phyloP scores from a whole-genome alignment of 1,139 yeast species.

The Debaryomyces robertsiae region DNA sequence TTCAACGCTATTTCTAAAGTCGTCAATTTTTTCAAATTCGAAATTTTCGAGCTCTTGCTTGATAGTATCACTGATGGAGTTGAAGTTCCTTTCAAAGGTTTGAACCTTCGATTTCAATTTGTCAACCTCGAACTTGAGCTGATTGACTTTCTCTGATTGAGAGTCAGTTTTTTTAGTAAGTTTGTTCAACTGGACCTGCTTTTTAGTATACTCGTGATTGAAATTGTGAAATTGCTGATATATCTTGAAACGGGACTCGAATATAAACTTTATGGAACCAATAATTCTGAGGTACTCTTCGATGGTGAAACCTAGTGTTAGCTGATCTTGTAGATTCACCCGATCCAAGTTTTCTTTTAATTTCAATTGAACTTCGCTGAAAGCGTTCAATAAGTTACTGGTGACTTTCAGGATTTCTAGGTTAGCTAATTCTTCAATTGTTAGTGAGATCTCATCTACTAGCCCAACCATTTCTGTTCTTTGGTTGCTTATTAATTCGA shows the following conservation, averaged over 20 bases:
- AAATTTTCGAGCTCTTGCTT: slow-evolving; percentile 68
- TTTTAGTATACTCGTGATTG: slow-evolving; percentile 46
- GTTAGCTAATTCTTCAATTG: slow-evolving; percentile 71
- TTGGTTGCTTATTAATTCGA: slow-evolving; percentile 76
- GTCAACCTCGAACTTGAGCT: slow-evolving; percentile 58
- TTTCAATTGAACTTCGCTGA: slow-evolving; percentile 71
- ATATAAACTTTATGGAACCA: slow-evolving; percentile 72
- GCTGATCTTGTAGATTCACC: slow-evolving; percentile 79
- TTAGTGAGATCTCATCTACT: slow-evolving; percentile 48
- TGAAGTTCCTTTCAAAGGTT: slow-evolving; percentile 60
- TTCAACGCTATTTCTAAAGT: slow-evolving; percentile 88
- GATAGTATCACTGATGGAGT: slow-evolving; percentile 62
- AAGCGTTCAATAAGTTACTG: slow-evolving; percentile 54
- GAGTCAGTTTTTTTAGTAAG: slow-evolving; percentile 55
- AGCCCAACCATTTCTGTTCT: slow-evolving; percentile 66
- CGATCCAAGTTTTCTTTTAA: slow-evolving; percentile 78
- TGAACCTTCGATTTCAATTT: slow-evolving; percentile 59
- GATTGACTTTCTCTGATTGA: slow-evolving; percentile 63
- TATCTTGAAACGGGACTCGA: slow-evolving; percentile 73
- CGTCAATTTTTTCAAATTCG: slow-evolving; percentile 77
- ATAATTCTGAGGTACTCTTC: slow-evolving; percentile 85
- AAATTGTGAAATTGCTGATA: slow-evolving; percentile 59
- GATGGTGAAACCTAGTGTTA: slow-evolving; percentile 82
- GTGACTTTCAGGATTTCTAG: slow-evolving; percentile 76
- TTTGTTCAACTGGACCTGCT: slow-evolving; percentile 55